These are phyloP conservation scores for Plenodomus biglobosus DNA, from an alignment of 2,329 filamentous ascomycete genomes.

Conservation along the genomic window DNA sequence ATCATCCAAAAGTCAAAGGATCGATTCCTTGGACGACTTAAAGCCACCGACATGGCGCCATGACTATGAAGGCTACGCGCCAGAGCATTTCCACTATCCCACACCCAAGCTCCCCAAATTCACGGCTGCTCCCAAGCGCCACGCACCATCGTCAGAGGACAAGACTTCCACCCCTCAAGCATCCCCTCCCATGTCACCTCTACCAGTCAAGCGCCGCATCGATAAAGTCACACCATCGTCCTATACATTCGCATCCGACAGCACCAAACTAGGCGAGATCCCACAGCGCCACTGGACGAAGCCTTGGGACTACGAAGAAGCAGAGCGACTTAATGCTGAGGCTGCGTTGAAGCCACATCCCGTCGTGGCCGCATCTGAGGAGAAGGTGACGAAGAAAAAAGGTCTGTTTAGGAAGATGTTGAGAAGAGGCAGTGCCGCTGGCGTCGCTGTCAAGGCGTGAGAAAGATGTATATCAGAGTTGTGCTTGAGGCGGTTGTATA, in stretches of 20 bases:
- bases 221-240: constrained; percentile 44
- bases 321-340: constrained; percentile 46
- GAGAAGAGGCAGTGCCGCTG: background rate
- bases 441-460: background rate
- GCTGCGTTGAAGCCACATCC: constrained; percentile 26
- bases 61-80: constrained; percentile 10
- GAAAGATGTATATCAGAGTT: background rate
- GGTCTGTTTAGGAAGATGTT: background rate
- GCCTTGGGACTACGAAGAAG: constrained; percentile 48
- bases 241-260: constrained; percentile 49
- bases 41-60: constrained; percentile 30
- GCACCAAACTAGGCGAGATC: constrained; percentile 54
- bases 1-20: constrained; percentile 15
- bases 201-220: constrained; percentile 26
- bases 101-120: constrained; percentile 18
- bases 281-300: constrained; percentile 49
- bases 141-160: constrained; percentile 2
- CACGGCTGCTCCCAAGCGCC: constrained; percentile 12
- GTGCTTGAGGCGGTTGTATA: background rate
- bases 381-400: constrained; percentile 8
- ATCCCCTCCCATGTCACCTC: constrained; percentile 3
- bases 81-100: constrained; percentile 16
- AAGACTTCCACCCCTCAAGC: constrained; percentile 4
- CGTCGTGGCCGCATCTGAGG: constrained; percentile 6
- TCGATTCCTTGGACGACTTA: constrained; percentile 26